Evolutionary conservation across 2,329 filamentous ascomycete species (phyloP).

Genomic region (Colletotrichum sojae): DNA sequence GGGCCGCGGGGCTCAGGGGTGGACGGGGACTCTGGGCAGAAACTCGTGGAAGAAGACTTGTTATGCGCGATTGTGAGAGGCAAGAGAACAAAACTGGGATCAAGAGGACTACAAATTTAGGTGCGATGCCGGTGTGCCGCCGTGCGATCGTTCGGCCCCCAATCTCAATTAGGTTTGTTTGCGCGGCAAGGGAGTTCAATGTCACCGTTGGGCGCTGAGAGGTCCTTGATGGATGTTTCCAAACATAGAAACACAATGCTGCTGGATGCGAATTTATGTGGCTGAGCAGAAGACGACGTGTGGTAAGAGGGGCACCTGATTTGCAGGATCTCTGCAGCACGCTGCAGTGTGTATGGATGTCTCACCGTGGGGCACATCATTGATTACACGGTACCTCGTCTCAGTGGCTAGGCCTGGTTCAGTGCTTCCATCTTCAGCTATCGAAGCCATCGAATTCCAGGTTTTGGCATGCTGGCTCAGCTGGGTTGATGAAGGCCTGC

Average conservation of each 20-base stretch:
- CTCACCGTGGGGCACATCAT: too few relatives aligned
- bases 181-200: conserved; percentile 5
- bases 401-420: too few relatives aligned
- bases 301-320: neutral
- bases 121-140: neutral
- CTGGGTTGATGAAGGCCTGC: too few relatives aligned
- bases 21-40: conserved; percentile 2
- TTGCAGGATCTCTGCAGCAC: too few relatives aligned
- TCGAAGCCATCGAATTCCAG: too few relatives aligned
- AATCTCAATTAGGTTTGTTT: neutral
- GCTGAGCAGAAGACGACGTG: conserved; percentile 14
- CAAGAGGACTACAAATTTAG: neutral
- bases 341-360: too few relatives aligned
- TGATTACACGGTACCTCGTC: too few relatives aligned
- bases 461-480: too few relatives aligned
- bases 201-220: neutral
- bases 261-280: neutral
- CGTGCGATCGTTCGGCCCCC: conserved; percentile 9
- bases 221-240: conserved; percentile 18
- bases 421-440: too few relatives aligned
- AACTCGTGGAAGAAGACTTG: conserved; percentile 16
- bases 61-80: neutral
- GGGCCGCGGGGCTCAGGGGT: conserved; percentile 8
- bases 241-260: conserved; percentile 12
- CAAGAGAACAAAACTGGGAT: too few relatives aligned